Percentiles rank a stretch among this genome's conserved stretches.
These are phyloP conservation scores for Xanthoceras sorbifolium DNA, from an alignment of 345 rosid genomes.

Conservation along the genomic window DNA sequence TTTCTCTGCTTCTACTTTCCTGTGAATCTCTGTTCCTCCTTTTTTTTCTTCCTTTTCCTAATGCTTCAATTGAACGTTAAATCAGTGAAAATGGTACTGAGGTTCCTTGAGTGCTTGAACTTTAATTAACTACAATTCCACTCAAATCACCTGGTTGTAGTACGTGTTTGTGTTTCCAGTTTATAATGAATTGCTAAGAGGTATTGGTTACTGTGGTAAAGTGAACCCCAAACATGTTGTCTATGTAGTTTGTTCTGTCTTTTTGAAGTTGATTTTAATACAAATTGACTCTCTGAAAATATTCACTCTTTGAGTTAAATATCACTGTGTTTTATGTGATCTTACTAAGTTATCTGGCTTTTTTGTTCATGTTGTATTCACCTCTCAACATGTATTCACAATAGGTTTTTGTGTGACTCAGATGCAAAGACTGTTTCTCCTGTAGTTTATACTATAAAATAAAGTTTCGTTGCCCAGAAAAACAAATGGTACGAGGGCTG, in stretches of 20 bases:
- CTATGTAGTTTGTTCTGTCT: too few relatives aligned
- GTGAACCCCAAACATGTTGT: too few relatives aligned
- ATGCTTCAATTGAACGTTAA: not conserved
- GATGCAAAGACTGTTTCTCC: slow-evolving; percentile 16
- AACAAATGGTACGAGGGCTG: slow-evolving; percentile 52
- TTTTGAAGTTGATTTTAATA: too few relatives aligned
- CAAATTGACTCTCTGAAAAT: too few relatives aligned
- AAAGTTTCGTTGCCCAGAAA: slow-evolving; percentile 20
- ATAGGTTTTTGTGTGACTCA: slow-evolving; percentile 1
- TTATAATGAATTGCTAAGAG: too few relatives aligned
- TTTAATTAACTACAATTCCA: not conserved
- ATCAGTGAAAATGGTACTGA: not conserved
- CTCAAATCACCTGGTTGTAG: not conserved
- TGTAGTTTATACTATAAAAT: slow-evolving; percentile 13
- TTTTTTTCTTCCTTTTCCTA: not conserved
- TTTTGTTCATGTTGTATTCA: too few relatives aligned
- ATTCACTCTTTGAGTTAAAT: too few relatives aligned
- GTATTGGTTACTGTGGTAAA: too few relatives aligned
- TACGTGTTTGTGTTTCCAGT: too few relatives aligned
- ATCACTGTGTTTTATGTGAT: too few relatives aligned
- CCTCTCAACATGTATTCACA: not conserved
- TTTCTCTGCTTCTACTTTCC: not conserved
- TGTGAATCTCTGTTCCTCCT: not conserved
- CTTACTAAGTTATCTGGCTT: too few relatives aligned
- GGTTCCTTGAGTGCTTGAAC: too few relatives aligned